Evolutionary conservation across 83 land plant genomes (phyloP).

Genomic region (Thuja plicata): DNA sequence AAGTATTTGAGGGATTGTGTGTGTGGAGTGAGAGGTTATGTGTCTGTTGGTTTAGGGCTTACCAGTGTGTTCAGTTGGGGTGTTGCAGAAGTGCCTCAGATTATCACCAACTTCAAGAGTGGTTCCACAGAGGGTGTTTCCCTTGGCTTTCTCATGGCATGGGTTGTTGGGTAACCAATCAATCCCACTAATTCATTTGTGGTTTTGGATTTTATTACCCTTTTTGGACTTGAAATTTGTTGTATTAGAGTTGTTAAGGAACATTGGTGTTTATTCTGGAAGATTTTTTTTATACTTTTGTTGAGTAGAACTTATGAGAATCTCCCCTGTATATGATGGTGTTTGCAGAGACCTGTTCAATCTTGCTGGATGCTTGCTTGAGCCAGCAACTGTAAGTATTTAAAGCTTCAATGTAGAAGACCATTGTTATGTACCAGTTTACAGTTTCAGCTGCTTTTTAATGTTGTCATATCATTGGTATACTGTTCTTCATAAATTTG

Average conservation of each 20-base stretch:
- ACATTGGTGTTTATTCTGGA: too few species aligned
- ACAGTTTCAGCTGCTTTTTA: background rate
- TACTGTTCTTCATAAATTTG: background rate
- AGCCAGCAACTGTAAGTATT: slow-evolving; percentile 21
- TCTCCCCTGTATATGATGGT: background rate
- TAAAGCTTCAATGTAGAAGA: background rate
- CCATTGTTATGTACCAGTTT: background rate
- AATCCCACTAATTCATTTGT: too few species aligned
- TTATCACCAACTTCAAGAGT: background rate
- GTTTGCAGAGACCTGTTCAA: slow-evolving; percentile 18
- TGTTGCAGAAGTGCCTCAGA: background rate
- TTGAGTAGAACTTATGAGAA: too few species aligned
- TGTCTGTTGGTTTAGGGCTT: background rate
- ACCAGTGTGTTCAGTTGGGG: background rate
- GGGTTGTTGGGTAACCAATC: background rate
- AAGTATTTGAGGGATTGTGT: background rate
- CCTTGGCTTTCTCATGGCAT: background rate
- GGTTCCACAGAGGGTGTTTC: background rate
- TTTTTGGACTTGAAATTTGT: too few species aligned
- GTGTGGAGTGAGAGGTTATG: background rate
- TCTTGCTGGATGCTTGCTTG: slow-evolving; percentile 15
- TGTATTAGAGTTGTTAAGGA: too few species aligned
- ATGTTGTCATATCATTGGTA: background rate
- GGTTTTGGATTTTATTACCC: too few species aligned
- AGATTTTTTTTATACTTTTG: too few species aligned